phyloP scores from a whole-genome alignment of 208 protist species.

The Crithidia sp. region DNA sequence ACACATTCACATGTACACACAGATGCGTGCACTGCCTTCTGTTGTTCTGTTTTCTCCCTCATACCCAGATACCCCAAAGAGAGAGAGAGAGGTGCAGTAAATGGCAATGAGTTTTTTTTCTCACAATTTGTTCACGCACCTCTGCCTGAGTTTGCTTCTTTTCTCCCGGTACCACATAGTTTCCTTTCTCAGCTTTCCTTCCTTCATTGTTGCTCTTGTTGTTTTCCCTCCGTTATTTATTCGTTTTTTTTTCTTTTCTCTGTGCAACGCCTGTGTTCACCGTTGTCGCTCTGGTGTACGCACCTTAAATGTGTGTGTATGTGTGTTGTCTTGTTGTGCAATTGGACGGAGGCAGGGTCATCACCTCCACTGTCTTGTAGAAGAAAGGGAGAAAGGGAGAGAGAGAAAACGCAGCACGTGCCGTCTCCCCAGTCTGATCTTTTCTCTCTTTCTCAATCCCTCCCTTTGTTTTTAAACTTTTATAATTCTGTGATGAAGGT shows the following conservation, averaged over 20 bases:
- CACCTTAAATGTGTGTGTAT: constrained; percentile 4
- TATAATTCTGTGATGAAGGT: too few relatives aligned
- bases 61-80: too few relatives aligned
- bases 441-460: too few relatives aligned
- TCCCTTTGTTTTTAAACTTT: too few relatives aligned
- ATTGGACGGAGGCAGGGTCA: neutral
- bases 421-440: too few relatives aligned
- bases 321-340: constrained; percentile 7
- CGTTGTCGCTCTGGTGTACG: neutral
- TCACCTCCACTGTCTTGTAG: too few relatives aligned
- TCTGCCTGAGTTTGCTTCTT: neutral
- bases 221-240: constrained; percentile 2
- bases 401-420: too few relatives aligned
- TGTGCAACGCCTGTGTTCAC: neutral
- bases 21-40: too few relatives aligned
- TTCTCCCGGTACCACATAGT: neutral
- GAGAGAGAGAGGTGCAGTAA: too few relatives aligned
- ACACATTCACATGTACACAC: too few relatives aligned
- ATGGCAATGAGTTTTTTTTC: neutral
- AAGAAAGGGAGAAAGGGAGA: too few relatives aligned
- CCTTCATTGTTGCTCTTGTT: constrained; percentile 11
- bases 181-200: constrained; percentile 6
- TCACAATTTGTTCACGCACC: neutral
- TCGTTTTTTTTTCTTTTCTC: neutral
- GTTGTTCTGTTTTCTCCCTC: too few relatives aligned